Base-by-base conservation (phyloP, 345 rosid species). In the Sisymbrium irio region DNA sequence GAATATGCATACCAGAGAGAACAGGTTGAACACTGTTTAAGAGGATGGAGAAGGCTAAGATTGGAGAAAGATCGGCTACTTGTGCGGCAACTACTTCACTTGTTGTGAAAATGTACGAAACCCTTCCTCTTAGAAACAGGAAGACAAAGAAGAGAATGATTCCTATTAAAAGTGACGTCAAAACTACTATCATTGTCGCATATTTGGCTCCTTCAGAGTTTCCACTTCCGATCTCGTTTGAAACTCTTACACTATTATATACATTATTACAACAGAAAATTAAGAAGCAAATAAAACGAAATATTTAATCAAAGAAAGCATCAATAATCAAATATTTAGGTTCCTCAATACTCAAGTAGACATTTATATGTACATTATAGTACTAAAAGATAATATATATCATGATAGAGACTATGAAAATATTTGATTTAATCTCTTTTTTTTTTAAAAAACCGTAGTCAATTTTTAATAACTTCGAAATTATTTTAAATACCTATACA, bases 21-120 rank as follows among this genome's bases (percentile, higher is more conserved):
- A 92, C 97, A 7, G 97, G 97, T 41, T 92, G 97, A 61, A 92
- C 77, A 60, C 93, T 89, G 79, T 92, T 89, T 74, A 87, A 1
- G 56, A 89, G 96, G 28, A 91, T 91, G 46, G 97, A 89, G 64
- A 78, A 45, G 37, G 96, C 89, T 42, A 92, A 63, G 12, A 92
- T 75, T 6, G 86, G 90, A 25, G 97, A 92, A 32, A 92, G 84
- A 54, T 87, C 77, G 0, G 87, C 83, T 36, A 88, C 93, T 20
- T 88, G 83, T 7, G 35, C 13, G 2, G 83, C 92, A 22, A 92
- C 97, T 57, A 51, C 57, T 9, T 76, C 62, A 57, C 77, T 82
- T 41, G 60, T 56, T 0, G 92, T 86, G 55, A 92, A 92, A 25
- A 89, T 35, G 67, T 86, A 92, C 0, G 92, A 86, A 9, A 89